A percentile compares a stretch with the other conserved stretches of the same genome.
These are phyloP conservation scores for thale cress (Arabidopsis thaliana) DNA, from an alignment of 345 rosid species.

Conservation along the genomic window DNA sequence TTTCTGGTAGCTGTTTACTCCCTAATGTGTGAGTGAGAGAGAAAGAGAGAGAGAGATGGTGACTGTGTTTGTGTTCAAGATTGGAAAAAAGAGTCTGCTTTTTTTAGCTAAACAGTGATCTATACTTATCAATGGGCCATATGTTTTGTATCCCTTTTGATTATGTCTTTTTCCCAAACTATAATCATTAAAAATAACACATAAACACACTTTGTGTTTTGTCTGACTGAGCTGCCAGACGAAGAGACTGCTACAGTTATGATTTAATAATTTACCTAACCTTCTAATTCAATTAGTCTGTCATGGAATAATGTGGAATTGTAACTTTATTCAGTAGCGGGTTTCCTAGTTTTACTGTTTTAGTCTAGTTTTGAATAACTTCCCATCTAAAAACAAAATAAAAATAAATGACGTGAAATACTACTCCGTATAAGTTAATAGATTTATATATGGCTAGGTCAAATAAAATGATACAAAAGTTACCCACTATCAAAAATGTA, in stretches of 20 bases:
- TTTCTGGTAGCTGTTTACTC: slow-evolving; percentile 12
- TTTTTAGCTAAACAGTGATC: slow-evolving; percentile 40
- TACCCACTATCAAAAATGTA: too few relatives aligned
- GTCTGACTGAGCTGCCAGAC: slow-evolving; percentile 32
- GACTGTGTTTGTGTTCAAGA: slow-evolving; percentile 39
- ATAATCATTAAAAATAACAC: slow-evolving; percentile 17
- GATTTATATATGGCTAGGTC: not conserved
- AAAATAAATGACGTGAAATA: not conserved
- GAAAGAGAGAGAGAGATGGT: slow-evolving; percentile 16
- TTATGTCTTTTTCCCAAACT: slow-evolving; percentile 8
- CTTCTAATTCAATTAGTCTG: not conserved
- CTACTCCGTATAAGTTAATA: not conserved
- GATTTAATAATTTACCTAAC: not conserved
- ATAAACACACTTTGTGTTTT: slow-evolving; percentile 19
- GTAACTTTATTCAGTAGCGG: not conserved
- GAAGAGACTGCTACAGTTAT: slow-evolving; percentile 18
- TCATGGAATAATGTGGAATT: not conserved
- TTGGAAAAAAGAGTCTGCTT: slow-evolving; percentile 37
- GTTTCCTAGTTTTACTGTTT: slow-evolving; percentile 17
- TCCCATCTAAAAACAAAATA: not conserved
- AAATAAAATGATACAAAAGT: not conserved
- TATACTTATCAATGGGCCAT: slow-evolving; percentile 33
- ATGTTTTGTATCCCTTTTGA: not conserved
- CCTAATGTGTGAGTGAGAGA: slow-evolving; percentile 12
- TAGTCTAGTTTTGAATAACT: not conserved